A percentile compares a stretch with the other conserved stretches of the same genome.
phyloP scores from a whole-genome alignment of 805 yeast genomes.

The Teunomyces cretensis region DNA sequence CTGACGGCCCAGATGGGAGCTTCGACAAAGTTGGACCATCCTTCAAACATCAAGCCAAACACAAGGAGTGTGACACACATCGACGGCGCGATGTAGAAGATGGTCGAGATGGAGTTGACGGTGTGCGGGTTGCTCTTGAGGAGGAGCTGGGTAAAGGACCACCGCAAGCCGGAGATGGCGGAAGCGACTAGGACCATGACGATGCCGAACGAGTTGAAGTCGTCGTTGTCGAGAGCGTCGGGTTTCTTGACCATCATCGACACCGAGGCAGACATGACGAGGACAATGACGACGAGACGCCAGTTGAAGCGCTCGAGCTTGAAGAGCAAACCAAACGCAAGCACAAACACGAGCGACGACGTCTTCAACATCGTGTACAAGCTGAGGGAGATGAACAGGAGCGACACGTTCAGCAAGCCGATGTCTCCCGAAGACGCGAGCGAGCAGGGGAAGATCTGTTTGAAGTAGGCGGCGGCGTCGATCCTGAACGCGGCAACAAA shows the following conservation, averaged over 20 bases:
- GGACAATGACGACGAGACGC: constrained; percentile 67
- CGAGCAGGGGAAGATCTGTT: constrained; percentile 77
- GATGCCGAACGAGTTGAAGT: constrained; percentile 54
- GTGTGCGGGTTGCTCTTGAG: constrained; percentile 59
- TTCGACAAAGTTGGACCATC: constrained; percentile 49
- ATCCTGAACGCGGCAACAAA: constrained; percentile 23
- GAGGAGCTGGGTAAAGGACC: constrained; percentile 91
- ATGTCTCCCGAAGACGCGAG: constrained; percentile 90
- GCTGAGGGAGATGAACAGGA: constrained; percentile 74
- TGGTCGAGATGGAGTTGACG: constrained; percentile 78
- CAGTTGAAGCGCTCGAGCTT: constrained; percentile 71
- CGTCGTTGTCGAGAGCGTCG: constrained; percentile 16
- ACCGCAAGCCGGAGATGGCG: constrained; percentile 82
- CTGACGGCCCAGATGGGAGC: constrained; percentile 65
- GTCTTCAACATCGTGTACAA: constrained; percentile 94
- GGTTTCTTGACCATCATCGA: constrained; percentile 72
- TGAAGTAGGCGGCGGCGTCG: constrained; percentile 32
- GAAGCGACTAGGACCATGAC: constrained; percentile 74
- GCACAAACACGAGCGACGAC: constrained; percentile 81
- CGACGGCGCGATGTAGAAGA: constrained; percentile 79
- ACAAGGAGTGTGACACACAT: constrained; percentile 66
- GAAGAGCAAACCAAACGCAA: constrained; percentile 82
- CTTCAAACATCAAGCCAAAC: constrained; percentile 71
- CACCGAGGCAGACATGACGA: constrained; percentile 81
- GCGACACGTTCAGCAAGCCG: constrained; percentile 85